phyloP scores from a whole-genome alignment of 179 eudicot species.

The Gypsophila paniculata region DNA sequence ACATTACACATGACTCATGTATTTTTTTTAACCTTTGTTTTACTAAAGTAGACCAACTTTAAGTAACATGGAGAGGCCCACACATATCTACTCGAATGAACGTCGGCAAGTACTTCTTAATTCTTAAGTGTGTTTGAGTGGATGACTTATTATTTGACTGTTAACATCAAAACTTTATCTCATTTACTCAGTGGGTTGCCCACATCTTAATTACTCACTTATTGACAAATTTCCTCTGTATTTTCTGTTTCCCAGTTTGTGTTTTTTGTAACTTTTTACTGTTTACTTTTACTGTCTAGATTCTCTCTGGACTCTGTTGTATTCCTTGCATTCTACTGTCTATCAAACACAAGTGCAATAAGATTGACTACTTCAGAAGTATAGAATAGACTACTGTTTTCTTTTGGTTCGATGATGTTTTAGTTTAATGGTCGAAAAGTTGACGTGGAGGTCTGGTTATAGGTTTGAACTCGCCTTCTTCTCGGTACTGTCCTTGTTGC shows the following conservation, averaged over 20 bases:
- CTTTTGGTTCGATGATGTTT: background rate
- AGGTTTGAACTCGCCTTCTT: too few species aligned
- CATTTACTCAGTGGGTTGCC: background rate
- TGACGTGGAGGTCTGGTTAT: too few species aligned
- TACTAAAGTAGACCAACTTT: too few species aligned
- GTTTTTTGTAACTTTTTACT: background rate
- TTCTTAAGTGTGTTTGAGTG: background rate
- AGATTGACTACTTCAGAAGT: too few species aligned
- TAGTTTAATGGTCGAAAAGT: too few species aligned
- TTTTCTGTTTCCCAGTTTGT: background rate
- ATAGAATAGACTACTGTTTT: background rate
- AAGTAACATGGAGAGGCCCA: background rate
- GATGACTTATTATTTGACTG: background rate
- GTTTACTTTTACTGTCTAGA: too few species aligned
- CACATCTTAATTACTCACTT: background rate
- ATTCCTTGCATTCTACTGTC: too few species aligned
- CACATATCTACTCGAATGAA: background rate
- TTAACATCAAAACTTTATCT: background rate
- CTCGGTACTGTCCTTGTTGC: too few species aligned
- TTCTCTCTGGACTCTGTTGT: too few species aligned
- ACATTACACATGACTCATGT: background rate
- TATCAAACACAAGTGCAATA: too few species aligned
- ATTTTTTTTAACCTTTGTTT: too few species aligned
- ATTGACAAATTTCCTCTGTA: background rate
- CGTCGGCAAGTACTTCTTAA: background rate